Evolutionary conservation across 2,329 filamentous ascomycete species (phyloP), one percentile per base, ranked within the genome.

Genomic region (Calycina marina): DNA sequence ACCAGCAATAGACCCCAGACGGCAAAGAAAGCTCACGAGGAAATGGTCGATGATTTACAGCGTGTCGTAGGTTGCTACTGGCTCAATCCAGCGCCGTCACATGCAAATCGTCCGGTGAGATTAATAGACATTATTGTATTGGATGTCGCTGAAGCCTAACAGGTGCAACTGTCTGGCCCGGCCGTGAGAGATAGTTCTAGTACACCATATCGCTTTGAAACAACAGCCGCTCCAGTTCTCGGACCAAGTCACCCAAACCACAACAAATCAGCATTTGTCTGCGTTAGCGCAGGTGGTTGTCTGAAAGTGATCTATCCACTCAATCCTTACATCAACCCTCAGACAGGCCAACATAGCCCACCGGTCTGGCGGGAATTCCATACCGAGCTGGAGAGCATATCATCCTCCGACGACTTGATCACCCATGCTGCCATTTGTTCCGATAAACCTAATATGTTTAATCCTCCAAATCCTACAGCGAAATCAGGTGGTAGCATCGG

Each of bases 31-130:
- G 77, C 73, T 56, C 66, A 75, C 14, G 55, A 62, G n/a, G 84
- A 88, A 48, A 57, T 69, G 2, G 61, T 76, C 32, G 79, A 85
- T 46, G 83, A 93, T 51, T 62, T 82, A 22, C 73, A 79, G 42
- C 71, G 76, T 30, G 63, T 93, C 4, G 82, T 92, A 5, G 90
- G 88, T 3, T 69, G 84, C 52, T 79, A 83, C 56, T 98, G 90
- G 90, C 62, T 96, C 34, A 54, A 51, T 26, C 16, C 50, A n/a
- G 40, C 43, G 13, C 41, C 48, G 14, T 42, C 44, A 28, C 42
- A 43, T 25, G 36, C 38, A 25, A 40, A 39, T 20, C 43, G 52
- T 26, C 39, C 46, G 24, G 52, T 52, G 44, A 18, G 48, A 43
- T 14, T 30, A 11, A 20, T 13, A 14, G 17, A 6, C 17, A 14